phyloP scores from a whole-genome alignment of 768 basidiomycete species.

The Suillus ampliporus region DNA sequence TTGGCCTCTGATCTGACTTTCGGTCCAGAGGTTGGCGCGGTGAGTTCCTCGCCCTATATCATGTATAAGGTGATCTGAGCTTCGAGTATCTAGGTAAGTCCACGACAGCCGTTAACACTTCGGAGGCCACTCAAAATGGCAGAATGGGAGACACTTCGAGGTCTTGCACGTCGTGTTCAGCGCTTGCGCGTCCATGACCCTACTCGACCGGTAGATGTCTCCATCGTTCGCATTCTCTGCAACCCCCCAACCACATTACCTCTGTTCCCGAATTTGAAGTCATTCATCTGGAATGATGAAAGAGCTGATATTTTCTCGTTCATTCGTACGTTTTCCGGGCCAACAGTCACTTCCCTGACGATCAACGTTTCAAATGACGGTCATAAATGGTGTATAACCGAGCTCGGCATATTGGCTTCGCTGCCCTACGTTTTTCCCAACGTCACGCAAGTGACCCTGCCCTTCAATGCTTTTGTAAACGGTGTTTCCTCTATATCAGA shows the following conservation, averaged over 20 bases:
- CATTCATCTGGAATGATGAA: constrained; percentile 6
- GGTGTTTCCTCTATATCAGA: constrained; percentile 5
- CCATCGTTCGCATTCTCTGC: constrained; percentile 4
- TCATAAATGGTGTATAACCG: constrained; percentile 1
- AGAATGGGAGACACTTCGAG: constrained; percentile 9
- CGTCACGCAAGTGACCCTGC: constrained; percentile 4
- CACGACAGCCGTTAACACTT: background rate
- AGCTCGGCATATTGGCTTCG: constrained; percentile 9
- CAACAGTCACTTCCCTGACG: constrained; percentile 5
- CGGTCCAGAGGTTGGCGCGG: background rate
- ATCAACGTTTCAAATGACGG: background rate
- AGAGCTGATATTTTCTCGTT: constrained; percentile 11
- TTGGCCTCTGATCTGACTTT: constrained; percentile 1
- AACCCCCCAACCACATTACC: constrained; percentile 7
- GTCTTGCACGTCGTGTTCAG: constrained; percentile 9
- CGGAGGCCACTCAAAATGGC: constrained; percentile 7
- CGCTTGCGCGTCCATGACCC: background rate
- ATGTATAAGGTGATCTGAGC: background rate
- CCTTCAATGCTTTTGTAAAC: background rate
- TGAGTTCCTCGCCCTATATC: constrained; percentile 1
- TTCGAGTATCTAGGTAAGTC: background rate
- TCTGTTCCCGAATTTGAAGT: constrained; percentile 10
- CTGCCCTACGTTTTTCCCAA: constrained; percentile 10
- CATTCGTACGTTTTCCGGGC: constrained; percentile 11
- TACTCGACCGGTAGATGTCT: constrained; percentile 6